Conservation (phyloP, 768 basidiomycete genomes). For the Chiua virens region DNA sequence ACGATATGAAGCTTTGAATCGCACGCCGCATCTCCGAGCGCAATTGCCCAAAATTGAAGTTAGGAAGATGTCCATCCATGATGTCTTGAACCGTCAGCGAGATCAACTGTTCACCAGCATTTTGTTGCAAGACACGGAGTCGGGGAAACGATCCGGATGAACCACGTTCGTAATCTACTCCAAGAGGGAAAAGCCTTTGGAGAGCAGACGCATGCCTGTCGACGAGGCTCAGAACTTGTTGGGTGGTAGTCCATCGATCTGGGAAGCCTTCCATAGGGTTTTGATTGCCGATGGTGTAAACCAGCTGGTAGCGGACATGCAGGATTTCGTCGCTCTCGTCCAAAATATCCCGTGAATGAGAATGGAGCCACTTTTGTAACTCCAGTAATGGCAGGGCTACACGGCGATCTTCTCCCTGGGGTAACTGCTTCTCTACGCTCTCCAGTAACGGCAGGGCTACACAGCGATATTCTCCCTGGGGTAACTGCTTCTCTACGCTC, state of each 20-base stretch:
- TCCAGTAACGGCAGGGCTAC: constrained; percentile 19
- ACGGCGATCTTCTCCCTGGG: background rate
- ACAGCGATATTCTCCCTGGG: background rate
- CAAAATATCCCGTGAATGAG: constrained; percentile 26
- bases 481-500: constrained; percentile 38
- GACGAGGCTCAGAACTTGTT: constrained; percentile 32
- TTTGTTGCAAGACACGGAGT: constrained; percentile 20
- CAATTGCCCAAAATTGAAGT: constrained; percentile 15
- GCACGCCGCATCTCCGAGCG: background rate
- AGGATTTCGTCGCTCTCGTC: constrained; percentile 35
- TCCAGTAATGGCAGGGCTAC: constrained; percentile 24
- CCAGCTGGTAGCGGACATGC: constrained; percentile 37
- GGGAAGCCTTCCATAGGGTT: constrained; percentile 29
- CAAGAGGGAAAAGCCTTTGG: background rate
- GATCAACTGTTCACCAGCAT: constrained; percentile 12
- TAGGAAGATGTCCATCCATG: constrained; percentile 11
- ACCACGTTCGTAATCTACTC: constrained; percentile 18
- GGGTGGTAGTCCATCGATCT: constrained; percentile 34
- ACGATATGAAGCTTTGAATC: constrained; percentile 25
- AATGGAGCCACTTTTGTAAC: constrained; percentile 26
- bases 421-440: no score
- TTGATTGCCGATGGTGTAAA: constrained; percentile 36
- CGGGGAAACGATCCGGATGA: constrained; percentile 22
- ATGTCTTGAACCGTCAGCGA: constrained; percentile 14
- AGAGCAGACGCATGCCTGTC: constrained; percentile 14